phyloP scores from a whole-genome alignment of 192 early-diverging fungal genomes.

The Coemansia erecta region DNA sequence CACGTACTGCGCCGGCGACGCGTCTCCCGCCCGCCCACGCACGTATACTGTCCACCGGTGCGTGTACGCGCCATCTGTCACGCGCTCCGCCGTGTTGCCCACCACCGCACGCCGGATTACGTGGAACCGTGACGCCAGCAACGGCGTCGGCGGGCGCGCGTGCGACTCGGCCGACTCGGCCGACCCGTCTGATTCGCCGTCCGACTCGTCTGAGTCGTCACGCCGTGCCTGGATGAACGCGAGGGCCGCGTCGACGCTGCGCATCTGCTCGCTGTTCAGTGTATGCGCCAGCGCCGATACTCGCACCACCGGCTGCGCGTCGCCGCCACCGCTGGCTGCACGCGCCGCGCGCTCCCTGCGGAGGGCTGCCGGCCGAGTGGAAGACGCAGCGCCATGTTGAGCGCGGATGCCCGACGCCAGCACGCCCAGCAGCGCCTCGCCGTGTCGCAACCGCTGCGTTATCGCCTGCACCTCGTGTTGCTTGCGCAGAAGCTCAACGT shows the following conservation, averaged over 20 bases:
- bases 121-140: slow-evolving; percentile 68
- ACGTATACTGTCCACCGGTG: slow-evolving; percentile 94
- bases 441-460: slow-evolving; percentile 58
- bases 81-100: slow-evolving; percentile 74
- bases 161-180: not conserved
- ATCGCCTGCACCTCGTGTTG: slow-evolving; percentile 68
- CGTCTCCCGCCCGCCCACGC: slow-evolving; percentile 54
- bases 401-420: slow-evolving; percentile 55
- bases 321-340: not conserved
- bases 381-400: slow-evolving; percentile 36
- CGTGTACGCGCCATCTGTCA: slow-evolving; percentile 59
- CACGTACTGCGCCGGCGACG: slow-evolving; percentile 64
- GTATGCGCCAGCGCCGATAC: slow-evolving; percentile 10
- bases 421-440: slow-evolving; percentile 57
- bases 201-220: not conserved
- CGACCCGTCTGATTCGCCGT: slow-evolving; percentile 16
- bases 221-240: slow-evolving; percentile 37
- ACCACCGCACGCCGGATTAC: slow-evolving; percentile 64
- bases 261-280: slow-evolving; percentile 27
- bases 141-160: slow-evolving; percentile 13
- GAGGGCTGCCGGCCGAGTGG: slow-evolving; percentile 15
- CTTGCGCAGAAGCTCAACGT: slow-evolving; percentile 73
- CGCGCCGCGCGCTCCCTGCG: slow-evolving; percentile 23
- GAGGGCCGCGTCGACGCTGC: slow-evolving; percentile 50
- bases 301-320: not conserved